Evolutionary conservation across 345 rosid species (phyloP).

Genomic region (Rubroshorea leprosula): DNA sequence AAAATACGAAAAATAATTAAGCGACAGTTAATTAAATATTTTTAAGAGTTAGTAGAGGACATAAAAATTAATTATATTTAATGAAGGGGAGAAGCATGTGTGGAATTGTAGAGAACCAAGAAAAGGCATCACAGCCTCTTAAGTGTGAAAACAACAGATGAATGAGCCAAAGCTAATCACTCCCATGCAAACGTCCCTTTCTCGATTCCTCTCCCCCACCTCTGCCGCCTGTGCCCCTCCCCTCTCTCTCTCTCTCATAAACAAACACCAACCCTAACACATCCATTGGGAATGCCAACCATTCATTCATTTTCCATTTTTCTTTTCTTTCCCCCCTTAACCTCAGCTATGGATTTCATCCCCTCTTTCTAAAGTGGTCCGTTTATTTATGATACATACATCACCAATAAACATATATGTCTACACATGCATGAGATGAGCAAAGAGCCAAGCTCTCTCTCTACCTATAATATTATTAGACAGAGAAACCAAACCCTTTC

Average conservation of each 20-base stretch:
- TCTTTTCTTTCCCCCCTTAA: neutral
- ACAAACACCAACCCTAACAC: conserved; percentile 1
- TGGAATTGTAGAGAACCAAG: conserved; percentile 64
- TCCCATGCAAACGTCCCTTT: conserved; percentile 98
- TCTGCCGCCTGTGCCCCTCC: conserved; percentile 67
- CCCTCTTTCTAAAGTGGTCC: conserved; percentile 16
- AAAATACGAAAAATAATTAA: no score
- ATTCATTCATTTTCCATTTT: conserved; percentile 21
- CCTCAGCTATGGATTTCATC: no score
- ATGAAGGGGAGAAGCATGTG: neutral
- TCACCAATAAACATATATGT: no score
- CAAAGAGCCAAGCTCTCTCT: no score
- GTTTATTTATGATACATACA: conserved; percentile 15
- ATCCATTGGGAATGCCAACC: conserved; percentile 39
- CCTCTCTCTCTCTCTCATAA: conserved; percentile 25
- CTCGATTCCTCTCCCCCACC: conserved; percentile 72
- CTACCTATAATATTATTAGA: conserved; percentile 1
- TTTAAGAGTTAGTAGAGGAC: no score
- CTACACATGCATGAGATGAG: no score
- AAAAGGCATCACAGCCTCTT: conserved; percentile 30
- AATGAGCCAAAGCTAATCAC: conserved; percentile 76
- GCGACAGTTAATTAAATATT: no score
- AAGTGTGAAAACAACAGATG: conserved; percentile 87
- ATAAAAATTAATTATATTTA: no score
- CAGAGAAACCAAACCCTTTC: conserved; percentile 12